Evolutionary conservation across 805 yeast species (phyloP).

Genomic region (Myxozyma sirexii): DNA sequence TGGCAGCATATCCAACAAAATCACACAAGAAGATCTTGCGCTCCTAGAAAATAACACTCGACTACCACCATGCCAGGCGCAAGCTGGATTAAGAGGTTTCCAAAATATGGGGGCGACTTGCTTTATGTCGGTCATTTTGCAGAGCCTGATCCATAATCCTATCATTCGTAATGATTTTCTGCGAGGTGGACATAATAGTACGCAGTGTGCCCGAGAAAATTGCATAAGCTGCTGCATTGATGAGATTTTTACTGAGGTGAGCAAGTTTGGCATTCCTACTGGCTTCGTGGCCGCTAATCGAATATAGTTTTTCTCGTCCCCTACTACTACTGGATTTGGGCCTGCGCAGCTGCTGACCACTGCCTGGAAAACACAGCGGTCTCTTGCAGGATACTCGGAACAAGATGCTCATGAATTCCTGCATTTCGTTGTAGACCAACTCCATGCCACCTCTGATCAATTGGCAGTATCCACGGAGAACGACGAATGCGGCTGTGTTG

Average conservation of each 20-base stretch:
- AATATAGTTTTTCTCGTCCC: slow-evolving; percentile 60
- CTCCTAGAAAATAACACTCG: slow-evolving; percentile 23
- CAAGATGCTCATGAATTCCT: slow-evolving; percentile 99
- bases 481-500: slow-evolving; percentile 66
- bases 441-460: slow-evolving; percentile 52
- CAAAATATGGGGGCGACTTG: slow-evolving; percentile 97
- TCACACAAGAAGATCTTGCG: slow-evolving; percentile 20
- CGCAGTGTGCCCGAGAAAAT: slow-evolving; percentile 42
- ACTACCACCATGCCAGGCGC: slow-evolving; percentile 27
- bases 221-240: slow-evolving; percentile 89
- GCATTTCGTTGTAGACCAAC: slow-evolving; percentile 85
- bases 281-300: not conserved
- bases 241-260: slow-evolving; percentile 62
- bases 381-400: slow-evolving; percentile 92
- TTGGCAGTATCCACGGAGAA: not conserved
- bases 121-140: slow-evolving; percentile 92
- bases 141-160: slow-evolving; percentile 88
- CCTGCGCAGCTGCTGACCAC: slow-evolving; percentile 79
- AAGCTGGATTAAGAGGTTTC: slow-evolving; percentile 81
- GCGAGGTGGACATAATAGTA: slow-evolving; percentile 70
- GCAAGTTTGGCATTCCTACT: not conserved
- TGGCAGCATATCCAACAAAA: not conserved
- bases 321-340: slow-evolving; percentile 69
- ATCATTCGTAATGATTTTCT: slow-evolving; percentile 75
- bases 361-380: slow-evolving; percentile 81